Conservation (phyloP, 1,284 basidiomycete genomes). For the Rhizoctonia solani region DNA sequence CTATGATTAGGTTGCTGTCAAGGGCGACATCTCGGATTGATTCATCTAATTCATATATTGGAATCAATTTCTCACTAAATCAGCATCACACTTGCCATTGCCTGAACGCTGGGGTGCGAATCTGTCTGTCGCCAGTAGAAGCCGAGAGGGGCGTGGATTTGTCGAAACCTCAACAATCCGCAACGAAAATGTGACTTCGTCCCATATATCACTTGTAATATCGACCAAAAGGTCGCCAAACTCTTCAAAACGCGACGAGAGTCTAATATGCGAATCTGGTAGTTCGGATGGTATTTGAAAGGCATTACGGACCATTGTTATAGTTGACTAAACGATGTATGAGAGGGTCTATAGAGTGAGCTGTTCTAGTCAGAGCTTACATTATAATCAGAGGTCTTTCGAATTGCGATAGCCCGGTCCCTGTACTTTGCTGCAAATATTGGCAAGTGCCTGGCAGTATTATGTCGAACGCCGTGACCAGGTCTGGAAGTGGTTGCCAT, state of each 20-base stretch:
- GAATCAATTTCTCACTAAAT: not conserved
- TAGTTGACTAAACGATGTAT: not conserved
- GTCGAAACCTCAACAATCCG: slow-evolving; percentile 1
- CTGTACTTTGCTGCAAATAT: slow-evolving; percentile 9
- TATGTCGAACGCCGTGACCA: no score
- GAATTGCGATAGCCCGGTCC: slow-evolving; percentile 4
- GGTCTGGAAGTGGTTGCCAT: no score
- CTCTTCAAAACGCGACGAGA: not conserved
- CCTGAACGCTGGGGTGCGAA: not conserved
- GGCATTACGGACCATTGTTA: not conserved
- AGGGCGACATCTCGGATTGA: not conserved
- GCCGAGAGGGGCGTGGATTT: not conserved
- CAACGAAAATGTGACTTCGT: not conserved
- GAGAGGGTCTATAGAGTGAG: not conserved
- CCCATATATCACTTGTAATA: slow-evolving; percentile 6
- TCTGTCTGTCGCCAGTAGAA: not conserved
- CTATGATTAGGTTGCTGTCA: not conserved
- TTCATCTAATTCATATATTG: not conserved
- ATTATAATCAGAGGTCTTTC: not conserved
- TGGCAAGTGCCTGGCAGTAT: not conserved
- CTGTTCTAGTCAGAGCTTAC: not conserved
- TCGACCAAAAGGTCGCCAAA: slow-evolving; percentile 8
- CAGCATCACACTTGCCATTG: not conserved
- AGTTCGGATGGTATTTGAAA: not conserved
- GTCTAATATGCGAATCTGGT: not conserved